These are phyloP conservation scores for Saccharomycopsis selenospora DNA, from an alignment of 805 yeast species.

Conservation along the genomic window DNA sequence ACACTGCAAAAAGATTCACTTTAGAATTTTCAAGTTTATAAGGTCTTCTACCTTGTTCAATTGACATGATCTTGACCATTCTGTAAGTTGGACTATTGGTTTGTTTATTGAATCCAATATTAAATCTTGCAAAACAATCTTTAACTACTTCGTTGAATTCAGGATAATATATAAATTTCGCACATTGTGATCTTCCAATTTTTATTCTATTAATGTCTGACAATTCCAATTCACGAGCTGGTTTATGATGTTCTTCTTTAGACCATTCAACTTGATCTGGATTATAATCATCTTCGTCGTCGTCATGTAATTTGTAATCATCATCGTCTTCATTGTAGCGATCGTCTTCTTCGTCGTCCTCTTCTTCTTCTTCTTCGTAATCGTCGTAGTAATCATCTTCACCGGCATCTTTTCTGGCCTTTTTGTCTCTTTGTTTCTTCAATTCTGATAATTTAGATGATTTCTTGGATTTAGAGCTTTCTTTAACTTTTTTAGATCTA, in stretches of 20 bases:
- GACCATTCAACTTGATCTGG: slow-evolving; percentile 45
- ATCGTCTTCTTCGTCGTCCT: slow-evolving; percentile 19
- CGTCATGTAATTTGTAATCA: slow-evolving; percentile 28
- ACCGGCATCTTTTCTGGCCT: slow-evolving; percentile 36
- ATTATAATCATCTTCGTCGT: slow-evolving; percentile 34
- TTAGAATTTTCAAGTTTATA: slow-evolving; percentile 43
- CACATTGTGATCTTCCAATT: slow-evolving; percentile 70
- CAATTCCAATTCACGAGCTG: slow-evolving; percentile 28
- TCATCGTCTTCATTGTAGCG: slow-evolving; percentile 27
- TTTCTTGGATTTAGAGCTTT: slow-evolving; percentile 30
- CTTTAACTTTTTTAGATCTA: slow-evolving; percentile 29
- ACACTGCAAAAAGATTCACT: slow-evolving; percentile 55
- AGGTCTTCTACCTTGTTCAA: slow-evolving; percentile 41
- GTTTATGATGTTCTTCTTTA: slow-evolving; percentile 2
- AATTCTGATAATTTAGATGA: slow-evolving; percentile 60
- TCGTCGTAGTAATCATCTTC: slow-evolving; percentile 42
- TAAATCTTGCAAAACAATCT: slow-evolving; percentile 77
- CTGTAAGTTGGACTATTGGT: slow-evolving; percentile 65
- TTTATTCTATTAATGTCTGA: slow-evolving; percentile 65
- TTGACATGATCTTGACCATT: slow-evolving; percentile 71
- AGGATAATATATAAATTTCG: slow-evolving; percentile 74
- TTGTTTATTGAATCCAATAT: slow-evolving; percentile 63
- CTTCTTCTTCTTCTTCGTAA: slow-evolving; percentile 19
- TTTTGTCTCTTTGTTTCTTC: slow-evolving; percentile 67
- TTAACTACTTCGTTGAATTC: slow-evolving; percentile 63